Evolutionary conservation across 2,329 filamentous ascomycete species (phyloP).

Genomic region (Fusarium incarnatum): DNA sequence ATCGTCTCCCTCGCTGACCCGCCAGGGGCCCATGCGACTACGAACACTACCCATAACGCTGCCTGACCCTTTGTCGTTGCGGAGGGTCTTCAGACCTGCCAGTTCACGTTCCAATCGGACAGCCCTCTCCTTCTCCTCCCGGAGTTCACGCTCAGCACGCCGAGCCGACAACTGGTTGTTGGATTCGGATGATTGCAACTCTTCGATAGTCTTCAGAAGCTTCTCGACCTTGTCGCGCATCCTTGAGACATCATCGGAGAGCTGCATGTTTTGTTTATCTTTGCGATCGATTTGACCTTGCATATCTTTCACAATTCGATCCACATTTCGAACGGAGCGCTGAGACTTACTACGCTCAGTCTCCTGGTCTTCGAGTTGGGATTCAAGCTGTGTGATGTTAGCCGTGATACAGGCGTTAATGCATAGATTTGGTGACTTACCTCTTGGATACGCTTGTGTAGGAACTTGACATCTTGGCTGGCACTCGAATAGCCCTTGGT

Average conservation of each 20-base stretch:
- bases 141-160: conserved; percentile 87
- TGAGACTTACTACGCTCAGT: conserved; percentile 82
- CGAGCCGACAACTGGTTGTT: conserved; percentile 83
- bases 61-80: conserved; percentile 68
- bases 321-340: conserved; percentile 89
- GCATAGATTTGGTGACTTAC: conserved; percentile 64
- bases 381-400: conserved; percentile 75
- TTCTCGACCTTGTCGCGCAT: conserved; percentile 92
- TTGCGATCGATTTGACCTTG: conserved; percentile 92
- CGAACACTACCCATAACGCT: conserved; percentile 61
- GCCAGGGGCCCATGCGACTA: conserved; percentile 51
- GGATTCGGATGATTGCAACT: conserved; percentile 89
- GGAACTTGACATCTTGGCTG: conserved; percentile 93
- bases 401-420: conserved; percentile 14
- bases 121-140: conserved; percentile 86
- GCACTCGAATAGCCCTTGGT: conserved; percentile 96
- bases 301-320: conserved; percentile 92
- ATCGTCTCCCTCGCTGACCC: conserved; percentile 56
- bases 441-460: conserved; percentile 95
- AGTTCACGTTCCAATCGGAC: conserved; percentile 88
- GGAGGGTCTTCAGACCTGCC: conserved; percentile 83
- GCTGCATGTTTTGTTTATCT: conserved; percentile 84
- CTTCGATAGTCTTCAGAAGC: conserved; percentile 90
- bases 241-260: conserved; percentile 85
- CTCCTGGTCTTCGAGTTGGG: conserved; percentile 86